These are phyloP conservation scores for Phyllosticta capitalensis DNA, from an alignment of 2,329 filamentous ascomycete genomes.

Conservation along the genomic window DNA sequence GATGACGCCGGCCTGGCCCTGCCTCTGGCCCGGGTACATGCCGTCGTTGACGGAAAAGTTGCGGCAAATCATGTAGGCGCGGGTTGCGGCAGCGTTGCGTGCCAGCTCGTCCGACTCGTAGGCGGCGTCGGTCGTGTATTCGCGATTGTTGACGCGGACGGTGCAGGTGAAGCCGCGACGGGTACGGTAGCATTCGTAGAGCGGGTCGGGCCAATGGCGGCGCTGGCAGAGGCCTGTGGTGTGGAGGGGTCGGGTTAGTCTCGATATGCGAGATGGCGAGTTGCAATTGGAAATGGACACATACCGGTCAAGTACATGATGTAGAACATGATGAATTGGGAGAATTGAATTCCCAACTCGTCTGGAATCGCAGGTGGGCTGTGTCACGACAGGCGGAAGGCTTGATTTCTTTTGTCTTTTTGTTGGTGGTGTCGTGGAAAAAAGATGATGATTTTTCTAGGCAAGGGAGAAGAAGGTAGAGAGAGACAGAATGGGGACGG, in stretches of 20 bases:
- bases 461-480: conserved; percentile 1
- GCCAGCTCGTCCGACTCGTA: conserved; percentile 77
- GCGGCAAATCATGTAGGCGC: conserved; percentile 93
- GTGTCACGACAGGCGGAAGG: not conserved
- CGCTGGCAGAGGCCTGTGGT: conserved; percentile 77
- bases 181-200: conserved; percentile 73
- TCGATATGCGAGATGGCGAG: conserved; percentile 10
- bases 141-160: conserved; percentile 89
- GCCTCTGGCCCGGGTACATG: conserved; percentile 57
- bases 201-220: conserved; percentile 84
- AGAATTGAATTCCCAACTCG: not conserved
- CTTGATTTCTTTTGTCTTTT: not conserved
- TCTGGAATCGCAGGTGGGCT: not conserved
- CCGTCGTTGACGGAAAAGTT: conserved; percentile 97
- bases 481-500: conserved; percentile 1
- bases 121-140: conserved; percentile 84
- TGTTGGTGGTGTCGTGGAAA: not conserved
- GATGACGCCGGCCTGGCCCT: conserved; percentile 43
- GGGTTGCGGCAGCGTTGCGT: conserved; percentile 88
- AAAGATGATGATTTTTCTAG: not conserved
- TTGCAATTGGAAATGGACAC: conserved; percentile 15
- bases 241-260: conserved; percentile 9
- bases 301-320: conserved; percentile 36
- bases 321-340: conserved; percentile 30
- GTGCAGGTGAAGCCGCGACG: conserved; percentile 74